Evolutionary conservation across 2,329 filamentous ascomycete species (phyloP).

Genomic region (Trichophyton schoenleinii): DNA sequence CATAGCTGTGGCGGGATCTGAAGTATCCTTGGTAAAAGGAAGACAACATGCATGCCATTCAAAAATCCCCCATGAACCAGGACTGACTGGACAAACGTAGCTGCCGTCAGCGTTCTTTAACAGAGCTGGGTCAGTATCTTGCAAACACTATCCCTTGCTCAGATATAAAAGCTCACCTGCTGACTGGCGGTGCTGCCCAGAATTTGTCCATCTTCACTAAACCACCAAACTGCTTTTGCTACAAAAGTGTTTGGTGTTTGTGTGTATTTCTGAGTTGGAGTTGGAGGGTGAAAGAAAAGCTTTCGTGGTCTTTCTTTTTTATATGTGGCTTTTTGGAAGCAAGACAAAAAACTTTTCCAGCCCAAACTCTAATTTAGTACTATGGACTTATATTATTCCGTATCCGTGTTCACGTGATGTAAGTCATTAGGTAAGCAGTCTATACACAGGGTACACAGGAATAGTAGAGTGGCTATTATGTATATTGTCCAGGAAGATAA

Average conservation of each 20-base stretch:
- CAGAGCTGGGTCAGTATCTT: slow-evolving; percentile 33
- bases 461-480: neutral
- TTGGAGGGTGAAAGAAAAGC: neutral
- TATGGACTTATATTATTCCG: neutral
- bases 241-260: neutral
- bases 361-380: too few relatives aligned
- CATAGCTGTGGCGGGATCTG: slow-evolving; percentile 48
- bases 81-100: slow-evolving; percentile 51
- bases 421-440: too few relatives aligned
- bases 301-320: neutral
- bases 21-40: slow-evolving; percentile 40
- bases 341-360: neutral
- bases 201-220: slow-evolving; percentile 43
- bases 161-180: slow-evolving; percentile 40
- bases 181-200: slow-evolving; percentile 53
- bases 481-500: neutral
- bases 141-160: slow-evolving; percentile 12
- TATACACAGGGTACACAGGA: too few relatives aligned
- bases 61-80: slow-evolving; percentile 47
- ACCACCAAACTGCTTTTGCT: neutral
- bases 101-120: slow-evolving; percentile 54
- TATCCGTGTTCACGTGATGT: neutral
- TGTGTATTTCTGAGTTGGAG: neutral
- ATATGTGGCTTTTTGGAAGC: slow-evolving; percentile 3
- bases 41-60: slow-evolving; percentile 38